phyloP scores from a whole-genome alignment of 176 grass and related monocot genomes.

The Bonia amplexicaulis region DNA sequence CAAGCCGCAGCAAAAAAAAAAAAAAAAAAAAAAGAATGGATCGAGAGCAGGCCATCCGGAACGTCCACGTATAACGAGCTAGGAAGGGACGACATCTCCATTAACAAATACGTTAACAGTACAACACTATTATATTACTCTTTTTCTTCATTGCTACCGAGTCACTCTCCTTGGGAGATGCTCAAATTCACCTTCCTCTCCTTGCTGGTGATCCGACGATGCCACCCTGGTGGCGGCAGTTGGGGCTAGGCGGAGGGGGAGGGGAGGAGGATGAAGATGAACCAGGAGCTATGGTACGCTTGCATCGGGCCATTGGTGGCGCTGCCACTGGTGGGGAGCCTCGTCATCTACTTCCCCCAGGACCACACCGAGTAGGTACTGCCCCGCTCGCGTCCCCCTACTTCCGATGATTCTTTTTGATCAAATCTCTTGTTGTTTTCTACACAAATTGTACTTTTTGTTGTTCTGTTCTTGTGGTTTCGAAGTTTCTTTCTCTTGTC shows the following conservation, averaged over 20 bases:
- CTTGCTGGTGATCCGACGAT: constrained; percentile 35
- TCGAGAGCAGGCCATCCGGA: too few species aligned
- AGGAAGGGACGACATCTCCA: not conserved
- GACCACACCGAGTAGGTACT: constrained; percentile 77
- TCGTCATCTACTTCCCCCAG: constrained; percentile 79
- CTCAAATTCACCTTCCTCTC: not conserved
- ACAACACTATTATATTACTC: constrained; percentile 35
- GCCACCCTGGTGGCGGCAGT: not conserved
- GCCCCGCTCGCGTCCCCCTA: not conserved
- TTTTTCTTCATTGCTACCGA: not conserved
- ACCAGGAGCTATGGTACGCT: constrained; percentile 76
- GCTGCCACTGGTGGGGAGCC: constrained; percentile 60
- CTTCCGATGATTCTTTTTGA: constrained; percentile 22
- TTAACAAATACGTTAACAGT: constrained; percentile 21
- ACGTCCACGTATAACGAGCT: too few species aligned
- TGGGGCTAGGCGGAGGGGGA: constrained; percentile 14
- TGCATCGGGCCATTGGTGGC: constrained; percentile 65
- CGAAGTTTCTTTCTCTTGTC: not conserved
- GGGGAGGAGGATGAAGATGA: constrained; percentile 31
- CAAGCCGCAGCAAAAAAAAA: too few species aligned
- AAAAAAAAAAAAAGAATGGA: too few species aligned
- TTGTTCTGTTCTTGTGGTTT: not conserved
- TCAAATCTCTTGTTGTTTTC: constrained; percentile 16
- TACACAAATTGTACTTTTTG: not conserved
- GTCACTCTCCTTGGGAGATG: constrained; percentile 28